Evolutionary conservation across 495 filamentous ascomycete genomes (phyloP).

Genomic region (Xylaria scruposa): DNA sequence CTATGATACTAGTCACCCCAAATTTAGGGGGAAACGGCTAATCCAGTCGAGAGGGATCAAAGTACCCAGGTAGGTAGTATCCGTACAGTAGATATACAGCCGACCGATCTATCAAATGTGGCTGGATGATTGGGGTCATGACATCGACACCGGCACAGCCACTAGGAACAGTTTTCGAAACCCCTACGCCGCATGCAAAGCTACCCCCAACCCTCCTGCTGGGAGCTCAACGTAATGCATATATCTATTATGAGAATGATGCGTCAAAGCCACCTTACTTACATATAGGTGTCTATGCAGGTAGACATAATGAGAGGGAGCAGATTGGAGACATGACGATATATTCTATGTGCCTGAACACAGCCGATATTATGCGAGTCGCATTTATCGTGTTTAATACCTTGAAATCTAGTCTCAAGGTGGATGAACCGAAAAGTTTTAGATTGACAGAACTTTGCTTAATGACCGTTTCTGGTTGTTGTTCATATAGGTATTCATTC

Average conservation of each 20-base stretch:
- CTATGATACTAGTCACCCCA: neutral
- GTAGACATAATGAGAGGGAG: too few relatives aligned
- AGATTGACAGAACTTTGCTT: neutral
- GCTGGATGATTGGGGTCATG: neutral
- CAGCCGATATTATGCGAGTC: neutral
- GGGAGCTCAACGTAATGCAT: neutral
- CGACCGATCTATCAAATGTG: neutral
- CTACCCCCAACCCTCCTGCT: neutral
- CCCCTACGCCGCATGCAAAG: neutral
- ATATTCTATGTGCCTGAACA: neutral
- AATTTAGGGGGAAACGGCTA: neutral
- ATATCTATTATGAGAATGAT: neutral
- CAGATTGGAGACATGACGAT: neutral
- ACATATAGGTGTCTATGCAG: too few relatives aligned
- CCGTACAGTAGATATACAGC: neutral
- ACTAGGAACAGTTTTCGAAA: neutral
- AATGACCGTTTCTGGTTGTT: neutral
- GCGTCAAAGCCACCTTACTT: neutral
- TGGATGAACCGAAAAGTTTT: neutral
- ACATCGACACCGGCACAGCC: neutral
- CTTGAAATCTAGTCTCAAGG: neutral
- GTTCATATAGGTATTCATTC: neutral
- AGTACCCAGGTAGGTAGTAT: too few relatives aligned
- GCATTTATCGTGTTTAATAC: neutral
- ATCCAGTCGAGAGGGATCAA: neutral